Evolutionary conservation across 2,329 filamentous ascomycete genomes (phyloP), one percentile per base, ranked within the genome.

Genomic region (Fulvia fulva): DNA sequence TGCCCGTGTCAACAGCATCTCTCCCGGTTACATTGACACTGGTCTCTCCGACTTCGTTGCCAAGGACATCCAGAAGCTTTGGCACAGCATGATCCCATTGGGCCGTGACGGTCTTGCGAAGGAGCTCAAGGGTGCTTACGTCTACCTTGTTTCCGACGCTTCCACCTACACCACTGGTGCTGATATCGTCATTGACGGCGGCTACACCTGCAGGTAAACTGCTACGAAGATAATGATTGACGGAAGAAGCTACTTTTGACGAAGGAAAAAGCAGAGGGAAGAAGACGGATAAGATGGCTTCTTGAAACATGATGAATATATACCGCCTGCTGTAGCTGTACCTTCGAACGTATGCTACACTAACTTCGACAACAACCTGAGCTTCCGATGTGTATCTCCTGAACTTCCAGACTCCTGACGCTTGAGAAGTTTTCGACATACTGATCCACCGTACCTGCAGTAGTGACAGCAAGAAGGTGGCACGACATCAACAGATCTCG

Each of bases 1-100:
- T 72, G 85, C 85, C 49, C 81, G 85, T 65, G 85, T 87, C 68
- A 88, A 88, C 78, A 81, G 78, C 72, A 84, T 88, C 73, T 87
- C 84, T 3, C 85, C 85, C 5, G 85, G 85, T 54, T 87, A 87
- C 75, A 87, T 87, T 67, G 84, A 86, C 73, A 88, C 85, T 22
- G 85, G 84, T 61, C 76, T 87, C 53, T 84, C 81, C 60, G 84
- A 87, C 74, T 87, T 87, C 68, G 83, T 87, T 32, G 78, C 80
- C 57, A 71, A 84, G 76, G 74, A 84, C 62, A 76, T 74, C 1
- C 81, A 85, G 75, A 72, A 83, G 61, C 70, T 85, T 54, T 99
- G 83, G 83, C 76, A 80, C 70, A 78, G 74, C 23, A 83, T 84
- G 82, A 84, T 84, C 62, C 82, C 82, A 4, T 76, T 84, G 75